Evolutionary conservation across 1,284 basidiomycete genomes (phyloP), one percentile per base, ranked within the genome.

Genomic region (Cryptococcus neoformans): DNA sequence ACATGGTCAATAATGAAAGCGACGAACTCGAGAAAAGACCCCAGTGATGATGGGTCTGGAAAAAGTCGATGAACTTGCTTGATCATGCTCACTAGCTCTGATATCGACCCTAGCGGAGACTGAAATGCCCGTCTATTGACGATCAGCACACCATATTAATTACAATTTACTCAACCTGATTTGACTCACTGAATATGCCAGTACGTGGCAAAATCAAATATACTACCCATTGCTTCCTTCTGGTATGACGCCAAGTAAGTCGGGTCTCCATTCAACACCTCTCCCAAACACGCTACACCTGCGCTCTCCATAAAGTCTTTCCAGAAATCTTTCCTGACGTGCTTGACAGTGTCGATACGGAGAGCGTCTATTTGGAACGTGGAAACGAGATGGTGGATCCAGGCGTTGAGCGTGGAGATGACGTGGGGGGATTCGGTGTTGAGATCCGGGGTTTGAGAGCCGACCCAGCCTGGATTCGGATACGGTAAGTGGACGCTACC

Each of bases 151-250:
- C 8, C 39, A 28, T 38, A 36, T 11, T 37, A 21, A 17, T 6
- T 12, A 50, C 49, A 39, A 9, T 48, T n/a, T 14, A 3, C 6
- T 35, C 78, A 0, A 74, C 78, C 42, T 16, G 42, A 44, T 16
- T 14, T 21, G 9, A 28, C 45, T 14, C 72, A 64, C 50, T 74
- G 73, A 28, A 84, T 66, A 34, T 80, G 80, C 59, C 75, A 81
- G 67, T 81, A 84, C 46, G 79, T 77, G 2, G 83, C 82, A 63
- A 83, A 85, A 68, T 85, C 82, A 50, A 85, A 76, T 36, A 83
- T 72, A 34, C 81, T 79, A 59, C 80, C 78, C 53, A 85, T 73
- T 35, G 79, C 76, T 51, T 82, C 72, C 60, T 65, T 64, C 55
- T 78, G 76, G 55, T 78, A 78, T 7, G 65, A 64, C 0, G 65